A percentile compares a stretch with the other conserved stretches of the same genome.
Evolutionary conservation across 148 eudicot species (phyloP).

Genomic region (Suaeda aralocaspica): DNA sequence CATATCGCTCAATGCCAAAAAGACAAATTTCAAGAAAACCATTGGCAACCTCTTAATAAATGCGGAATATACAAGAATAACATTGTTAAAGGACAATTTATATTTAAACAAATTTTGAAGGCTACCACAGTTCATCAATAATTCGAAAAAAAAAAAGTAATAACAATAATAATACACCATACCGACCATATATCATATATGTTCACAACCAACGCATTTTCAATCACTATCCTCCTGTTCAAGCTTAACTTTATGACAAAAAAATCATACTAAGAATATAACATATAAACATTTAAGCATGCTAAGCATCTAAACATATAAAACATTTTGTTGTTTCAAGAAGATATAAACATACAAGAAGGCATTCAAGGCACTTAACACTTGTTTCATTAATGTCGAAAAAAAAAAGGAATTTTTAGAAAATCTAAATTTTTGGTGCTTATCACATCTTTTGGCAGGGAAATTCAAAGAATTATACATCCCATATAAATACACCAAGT

Average conservation of each 20-base stretch:
- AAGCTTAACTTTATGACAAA: not conserved
- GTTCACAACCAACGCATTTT: not conserved
- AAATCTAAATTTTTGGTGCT: not conserved
- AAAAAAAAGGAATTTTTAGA: not conserved
- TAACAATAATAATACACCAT: not conserved
- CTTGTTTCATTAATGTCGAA: not conserved
- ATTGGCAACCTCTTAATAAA: not conserved
- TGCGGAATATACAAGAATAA: not conserved
- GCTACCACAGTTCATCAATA: too few species aligned
- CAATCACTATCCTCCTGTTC: not conserved
- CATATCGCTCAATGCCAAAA: conserved; percentile 2
- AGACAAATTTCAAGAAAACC: too few species aligned
- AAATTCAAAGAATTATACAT: not conserved
- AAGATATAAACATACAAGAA: not conserved
- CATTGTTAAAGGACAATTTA: not conserved
- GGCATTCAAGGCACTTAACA: not conserved
- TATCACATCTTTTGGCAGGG: not conserved
- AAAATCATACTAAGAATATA: not conserved
- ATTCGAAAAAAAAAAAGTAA: too few species aligned
- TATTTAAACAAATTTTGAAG: not conserved
- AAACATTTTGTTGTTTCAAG: not conserved
- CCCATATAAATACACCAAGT: not conserved
- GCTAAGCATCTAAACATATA: not conserved
- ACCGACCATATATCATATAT: not conserved
- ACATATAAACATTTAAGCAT: not conserved